Evolutionary conservation across 345 rosid genomes (phyloP).

Genomic region (Firmiana major): DNA sequence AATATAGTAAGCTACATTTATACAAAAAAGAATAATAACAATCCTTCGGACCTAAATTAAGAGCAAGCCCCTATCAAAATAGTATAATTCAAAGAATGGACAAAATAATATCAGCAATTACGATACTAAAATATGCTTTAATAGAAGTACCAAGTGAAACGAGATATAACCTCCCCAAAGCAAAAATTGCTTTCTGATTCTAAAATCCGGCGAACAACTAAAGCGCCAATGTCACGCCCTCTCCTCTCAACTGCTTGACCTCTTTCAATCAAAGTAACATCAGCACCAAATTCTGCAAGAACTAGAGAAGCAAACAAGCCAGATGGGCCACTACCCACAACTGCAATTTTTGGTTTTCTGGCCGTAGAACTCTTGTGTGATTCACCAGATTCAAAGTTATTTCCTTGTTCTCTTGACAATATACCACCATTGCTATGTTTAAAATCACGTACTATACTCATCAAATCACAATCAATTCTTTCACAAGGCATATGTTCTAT

Average conservation of each 20-base stretch:
- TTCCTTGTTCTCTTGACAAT: conserved; percentile 18
- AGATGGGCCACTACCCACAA: conserved; percentile 93
- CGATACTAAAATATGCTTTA: conserved; percentile 20
- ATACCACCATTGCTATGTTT: conserved; percentile 24
- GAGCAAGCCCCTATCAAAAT: neutral
- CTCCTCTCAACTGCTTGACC: conserved; percentile 94
- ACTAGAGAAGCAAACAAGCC: conserved; percentile 92
- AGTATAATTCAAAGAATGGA: neutral
- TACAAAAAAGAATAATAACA: neutral
- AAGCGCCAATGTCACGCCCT: conserved; percentile 92
- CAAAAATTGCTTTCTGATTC: conserved; percentile 94
- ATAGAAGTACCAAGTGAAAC: conserved; percentile 27
- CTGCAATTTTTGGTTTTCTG: conserved; percentile 60
- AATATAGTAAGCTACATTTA: neutral
- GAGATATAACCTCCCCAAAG: conserved; percentile 86
- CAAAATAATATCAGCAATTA: neutral
- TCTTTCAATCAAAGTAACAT: conserved; percentile 87
- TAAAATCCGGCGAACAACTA: conserved; percentile 67
- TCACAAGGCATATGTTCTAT: conserved; percentile 51
- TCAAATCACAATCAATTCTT: conserved; percentile 54
- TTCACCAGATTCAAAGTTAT: conserved; percentile 16
- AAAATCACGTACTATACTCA: conserved; percentile 46
- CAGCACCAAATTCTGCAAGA: conserved; percentile 94
- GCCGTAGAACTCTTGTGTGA: conserved; percentile 21
- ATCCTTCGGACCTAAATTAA: neutral